Conservation (phyloP, 164 flowering plant genomes). For the Euptelea pleiosperma region DNA sequence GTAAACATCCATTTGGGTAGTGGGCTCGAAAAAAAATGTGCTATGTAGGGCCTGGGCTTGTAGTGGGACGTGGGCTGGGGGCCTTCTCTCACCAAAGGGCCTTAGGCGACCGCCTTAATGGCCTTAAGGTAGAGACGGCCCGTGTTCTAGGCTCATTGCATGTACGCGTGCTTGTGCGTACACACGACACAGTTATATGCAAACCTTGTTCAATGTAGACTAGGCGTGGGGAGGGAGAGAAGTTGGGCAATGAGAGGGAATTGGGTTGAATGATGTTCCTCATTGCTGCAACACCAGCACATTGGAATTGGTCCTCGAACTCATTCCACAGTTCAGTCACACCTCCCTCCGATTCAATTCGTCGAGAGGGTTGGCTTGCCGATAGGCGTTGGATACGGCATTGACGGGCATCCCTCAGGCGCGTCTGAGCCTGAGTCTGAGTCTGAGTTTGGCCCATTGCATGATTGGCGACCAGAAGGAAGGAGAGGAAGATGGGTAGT, state of each 20-base stretch:
- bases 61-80: no score
- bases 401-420: constrained; percentile 21
- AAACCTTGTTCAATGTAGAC: constrained; percentile 35
- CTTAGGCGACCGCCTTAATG: no score
- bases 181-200: no score
- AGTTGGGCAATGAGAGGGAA: constrained; percentile 27
- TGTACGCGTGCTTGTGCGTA: no score
- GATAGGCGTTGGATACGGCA: constrained; percentile 29
- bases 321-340: constrained; percentile 35
- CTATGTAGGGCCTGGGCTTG: no score
- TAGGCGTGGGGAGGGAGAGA: constrained; percentile 30
- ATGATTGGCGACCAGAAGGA: constrained; percentile 7
- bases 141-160: no score
- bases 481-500: constrained; percentile 18
- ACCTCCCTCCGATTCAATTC: constrained; percentile 36
- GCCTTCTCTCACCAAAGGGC: no score
- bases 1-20: no score
- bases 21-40: no score
- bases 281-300: constrained; percentile 34
- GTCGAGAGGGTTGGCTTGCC: constrained; percentile 20
- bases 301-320: constrained; percentile 34
- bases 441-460: not conserved
- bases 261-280: constrained; percentile 24
- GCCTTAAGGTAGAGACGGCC: no score
- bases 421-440: not conserved